Evolutionary conservation across 352 stramenopile species (phyloP).

Genomic region (Aphanomyces cochlioides): DNA sequence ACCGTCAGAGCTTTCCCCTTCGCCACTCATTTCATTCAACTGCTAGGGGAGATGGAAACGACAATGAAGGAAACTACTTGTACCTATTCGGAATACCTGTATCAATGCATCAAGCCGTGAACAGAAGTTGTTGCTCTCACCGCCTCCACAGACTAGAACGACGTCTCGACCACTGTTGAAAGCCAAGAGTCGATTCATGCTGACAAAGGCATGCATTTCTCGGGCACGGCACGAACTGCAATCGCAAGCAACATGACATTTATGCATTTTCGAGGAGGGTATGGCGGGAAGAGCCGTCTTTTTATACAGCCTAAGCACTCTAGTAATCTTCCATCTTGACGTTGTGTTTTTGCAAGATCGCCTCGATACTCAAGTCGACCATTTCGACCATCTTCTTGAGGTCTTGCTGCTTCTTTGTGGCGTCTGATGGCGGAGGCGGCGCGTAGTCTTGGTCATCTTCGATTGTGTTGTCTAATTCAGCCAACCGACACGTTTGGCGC

Average conservation of each 20-base stretch:
- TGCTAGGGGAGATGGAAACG: no score
- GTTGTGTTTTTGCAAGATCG: conserved; percentile 18
- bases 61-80: no score
- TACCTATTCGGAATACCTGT: no score
- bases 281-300: not conserved
- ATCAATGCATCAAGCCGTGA: no score
- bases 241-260: conserved; percentile 14
- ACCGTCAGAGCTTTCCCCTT: no score
- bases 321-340: conserved; percentile 25
- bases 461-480: not conserved
- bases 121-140: no score
- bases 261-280: conserved; percentile 45
- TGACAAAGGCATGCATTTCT: no score
- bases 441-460: not conserved
- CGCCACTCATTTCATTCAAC: no score
- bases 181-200: no score
- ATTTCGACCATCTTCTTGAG: conserved; percentile 14
- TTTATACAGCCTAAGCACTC: not conserved
- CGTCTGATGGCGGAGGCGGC: not conserved
- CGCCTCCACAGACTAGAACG: no score
- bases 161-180: no score
- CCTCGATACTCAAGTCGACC: conserved; percentile 20
- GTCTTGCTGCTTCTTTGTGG: not conserved
- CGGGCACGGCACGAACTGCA: no score
- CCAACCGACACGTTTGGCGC: conserved; percentile 5